Percentiles rank a stretch among this genome's conserved stretches.
Evolutionary conservation across 2,329 filamentous ascomycete genomes (phyloP).

Genomic region (Epichloe gansuensis): DNA sequence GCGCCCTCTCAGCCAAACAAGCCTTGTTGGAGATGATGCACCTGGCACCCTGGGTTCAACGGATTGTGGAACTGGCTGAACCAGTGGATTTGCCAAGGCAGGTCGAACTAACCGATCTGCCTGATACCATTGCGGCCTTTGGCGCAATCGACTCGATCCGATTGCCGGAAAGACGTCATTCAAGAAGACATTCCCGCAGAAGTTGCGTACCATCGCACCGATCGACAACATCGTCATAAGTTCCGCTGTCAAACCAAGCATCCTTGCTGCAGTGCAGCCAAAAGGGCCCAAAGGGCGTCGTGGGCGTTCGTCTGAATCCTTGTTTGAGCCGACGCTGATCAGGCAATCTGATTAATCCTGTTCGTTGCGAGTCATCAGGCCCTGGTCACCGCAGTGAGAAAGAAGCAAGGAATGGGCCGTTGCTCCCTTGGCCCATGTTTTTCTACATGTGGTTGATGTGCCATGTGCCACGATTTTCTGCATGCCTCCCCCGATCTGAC

Average conservation of each 20-base stretch:
- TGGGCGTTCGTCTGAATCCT: neutral
- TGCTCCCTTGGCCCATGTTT: neutral
- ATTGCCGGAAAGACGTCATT: neutral
- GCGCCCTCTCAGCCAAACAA: no score
- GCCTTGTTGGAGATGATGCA: no score
- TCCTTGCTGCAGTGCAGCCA: neutral
- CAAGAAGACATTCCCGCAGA: no score
- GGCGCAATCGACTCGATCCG: neutral
- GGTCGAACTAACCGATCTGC: no score
- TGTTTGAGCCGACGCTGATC: neutral
- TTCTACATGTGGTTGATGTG: neutral
- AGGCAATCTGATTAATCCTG: neutral
- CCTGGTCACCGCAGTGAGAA: neutral
- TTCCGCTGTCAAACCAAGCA: neutral
- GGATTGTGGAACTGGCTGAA: no score
- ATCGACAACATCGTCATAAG: neutral
- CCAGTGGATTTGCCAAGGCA: no score
- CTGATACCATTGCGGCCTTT: no score
- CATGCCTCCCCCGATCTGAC: neutral
- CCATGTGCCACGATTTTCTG: neutral
- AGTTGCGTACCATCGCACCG: neutral
- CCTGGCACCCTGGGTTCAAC: no score
- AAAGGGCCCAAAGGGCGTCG: neutral
- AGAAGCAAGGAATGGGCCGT: neutral
- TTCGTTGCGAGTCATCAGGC: neutral